These are phyloP conservation scores for Paralagenidium karlingii DNA, from an alignment of 352 stramenopile species.

Conservation along the genomic window DNA sequence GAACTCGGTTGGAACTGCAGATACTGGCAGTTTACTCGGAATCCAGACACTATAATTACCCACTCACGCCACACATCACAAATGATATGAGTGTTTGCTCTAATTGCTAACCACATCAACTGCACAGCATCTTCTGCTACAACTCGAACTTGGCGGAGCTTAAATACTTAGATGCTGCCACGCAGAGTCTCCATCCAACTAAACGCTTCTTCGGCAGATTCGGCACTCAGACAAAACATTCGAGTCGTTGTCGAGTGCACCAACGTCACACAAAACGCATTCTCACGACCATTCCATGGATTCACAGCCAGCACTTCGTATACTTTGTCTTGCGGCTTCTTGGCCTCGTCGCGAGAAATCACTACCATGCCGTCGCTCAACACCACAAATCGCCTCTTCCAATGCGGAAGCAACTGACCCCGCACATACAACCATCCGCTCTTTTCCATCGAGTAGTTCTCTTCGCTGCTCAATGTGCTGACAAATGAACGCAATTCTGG, in stretches of 20 bases:
- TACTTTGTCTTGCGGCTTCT: constrained; percentile 19
- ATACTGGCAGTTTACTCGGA: too few relatives aligned
- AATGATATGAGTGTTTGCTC: too few relatives aligned
- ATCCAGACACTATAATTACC: too few relatives aligned
- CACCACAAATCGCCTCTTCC: constrained; percentile 44
- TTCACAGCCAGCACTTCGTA: constrained; percentile 33
- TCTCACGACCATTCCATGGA: constrained; percentile 18
- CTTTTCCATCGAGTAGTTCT: constrained; percentile 18
- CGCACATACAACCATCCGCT: constrained; percentile 34
- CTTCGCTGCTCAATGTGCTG: constrained; percentile 24
- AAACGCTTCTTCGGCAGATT: constrained; percentile 26
- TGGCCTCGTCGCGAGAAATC: constrained; percentile 18
- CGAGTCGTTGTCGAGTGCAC: constrained; percentile 39
- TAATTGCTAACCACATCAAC: too few relatives aligned
- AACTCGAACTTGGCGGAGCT: too few relatives aligned
- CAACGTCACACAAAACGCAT: constrained; percentile 35
- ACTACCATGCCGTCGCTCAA: constrained; percentile 28
- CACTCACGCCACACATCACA: too few relatives aligned
- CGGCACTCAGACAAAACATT: constrained; percentile 31
- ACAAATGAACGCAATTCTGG: constrained; percentile 7
- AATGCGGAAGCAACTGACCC: constrained; percentile 17
- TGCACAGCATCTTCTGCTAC: too few relatives aligned
- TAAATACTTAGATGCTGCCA: too few relatives aligned
- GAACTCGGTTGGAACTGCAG: too few relatives aligned
- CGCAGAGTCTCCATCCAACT: too few relatives aligned